phyloP scores from a whole-genome alignment of 495 filamentous ascomycete species.

The Aspergillus asperescens region DNA sequence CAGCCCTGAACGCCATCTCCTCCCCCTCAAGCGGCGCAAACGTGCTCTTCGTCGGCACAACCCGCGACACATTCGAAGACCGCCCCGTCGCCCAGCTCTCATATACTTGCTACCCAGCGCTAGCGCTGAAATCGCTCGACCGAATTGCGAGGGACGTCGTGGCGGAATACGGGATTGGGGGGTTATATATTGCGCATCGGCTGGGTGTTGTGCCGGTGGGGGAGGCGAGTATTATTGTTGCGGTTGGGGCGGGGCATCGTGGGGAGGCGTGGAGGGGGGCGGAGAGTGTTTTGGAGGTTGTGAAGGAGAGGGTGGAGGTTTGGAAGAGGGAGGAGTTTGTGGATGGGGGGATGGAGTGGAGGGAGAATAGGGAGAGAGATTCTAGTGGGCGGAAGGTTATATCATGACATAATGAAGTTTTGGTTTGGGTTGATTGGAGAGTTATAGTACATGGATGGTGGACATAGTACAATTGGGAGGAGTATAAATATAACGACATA shows the following conservation, averaged over 20 bases:
- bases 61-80: slow-evolving; percentile 72
- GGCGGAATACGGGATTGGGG: slow-evolving; percentile 55
- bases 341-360: slow-evolving; percentile 76
- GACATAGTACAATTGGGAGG: slow-evolving; percentile 9
- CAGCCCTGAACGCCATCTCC: slow-evolving; percentile 60
- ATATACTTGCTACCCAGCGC: slow-evolving; percentile 75
- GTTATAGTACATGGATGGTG: slow-evolving; percentile 2
- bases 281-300: slow-evolving; percentile 82
- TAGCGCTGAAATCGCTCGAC: slow-evolving; percentile 70
- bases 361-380: slow-evolving; percentile 79
- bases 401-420: too few species aligned
- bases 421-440: slow-evolving; percentile 2
- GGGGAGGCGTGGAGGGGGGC: slow-evolving; percentile 82
- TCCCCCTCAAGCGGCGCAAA: slow-evolving; percentile 82
- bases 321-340: slow-evolving; percentile 96
- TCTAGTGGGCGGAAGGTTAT: too few species aligned
- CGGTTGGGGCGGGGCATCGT: slow-evolving; percentile 81
- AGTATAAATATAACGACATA: slow-evolving; percentile 11
- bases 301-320: slow-evolving; percentile 81
- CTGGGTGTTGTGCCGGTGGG: slow-evolving; percentile 78
- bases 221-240: slow-evolving; percentile 90
- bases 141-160: slow-evolving; percentile 58
- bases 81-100: slow-evolving; percentile 70
- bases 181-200: slow-evolving; percentile 79
- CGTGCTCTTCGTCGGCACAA: slow-evolving; percentile 84